Base-by-base conservation (phyloP, 768 basidiomycete species). In the Rhodosporidiobolus odoratus region DNA sequence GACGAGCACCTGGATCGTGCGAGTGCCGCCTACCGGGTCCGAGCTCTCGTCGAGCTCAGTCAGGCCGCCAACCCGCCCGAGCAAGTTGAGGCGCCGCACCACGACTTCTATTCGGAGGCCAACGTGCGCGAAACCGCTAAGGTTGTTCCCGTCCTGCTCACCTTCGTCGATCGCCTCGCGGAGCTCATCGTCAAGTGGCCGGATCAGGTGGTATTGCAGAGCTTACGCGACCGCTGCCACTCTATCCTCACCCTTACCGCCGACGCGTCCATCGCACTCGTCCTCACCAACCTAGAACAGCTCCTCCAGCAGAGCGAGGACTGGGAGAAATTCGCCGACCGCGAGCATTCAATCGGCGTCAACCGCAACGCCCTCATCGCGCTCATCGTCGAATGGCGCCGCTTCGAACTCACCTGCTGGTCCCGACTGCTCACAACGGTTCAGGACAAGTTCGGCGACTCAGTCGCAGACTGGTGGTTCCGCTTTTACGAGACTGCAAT, bases 241-340 rank as follows among this genome's bases (percentile, higher is more conserved):
- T 79, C 82, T 13, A 83, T 92, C 68, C 81, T 92, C 50, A 77
- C 80, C 0, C 81, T 92, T 30, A 82, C 84, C 58, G 80, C 90
- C 27, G 81, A 84, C 45, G 87, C 86, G 72, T 87, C 96, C 0
- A 81, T 96, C 15, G 92, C 95, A 9, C 89, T 87, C 77, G 80
- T 94, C 19, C 83, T 99, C 40, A 84, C 90, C 0, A 86, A 87
- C 9, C 78, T 97, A 52, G 96, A 99, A 77, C 89, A 89, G 73
- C 82, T 99, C 13, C 81, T 98, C 3, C 76, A 88, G 58, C 90
- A 95, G 71, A 91, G 86, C 32, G 90, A 93, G 62, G 95, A 98
- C 77, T 99, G 96, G 96, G 92, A 99, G 78, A 87, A 87, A 75
- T 98, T 90, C 77, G 89, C 95, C n/a, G 93, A 92, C 80, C 84